Evolutionary conservation across 345 rosid genomes (phyloP), one percentile per base, ranked within the genome.

Genomic region (Rhodomyrtus tomentosa): DNA sequence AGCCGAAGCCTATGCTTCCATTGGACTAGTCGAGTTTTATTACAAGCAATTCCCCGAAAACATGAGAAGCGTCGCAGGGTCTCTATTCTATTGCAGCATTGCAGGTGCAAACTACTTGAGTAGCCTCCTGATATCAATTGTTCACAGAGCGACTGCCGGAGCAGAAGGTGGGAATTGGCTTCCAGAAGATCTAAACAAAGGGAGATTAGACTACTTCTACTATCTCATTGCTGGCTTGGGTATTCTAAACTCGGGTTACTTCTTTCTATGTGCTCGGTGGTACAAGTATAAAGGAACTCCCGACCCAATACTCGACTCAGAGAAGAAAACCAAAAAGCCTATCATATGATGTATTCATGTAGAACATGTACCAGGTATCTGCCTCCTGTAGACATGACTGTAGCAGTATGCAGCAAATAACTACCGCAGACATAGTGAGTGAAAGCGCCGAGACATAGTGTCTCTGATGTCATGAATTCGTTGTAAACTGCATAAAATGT

Each of bases 41-140:
- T 92, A 91, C 90, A 92, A 91, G 90, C 94, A 91, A 81, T 91
- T 92, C 62, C 94, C 93, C 1, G 94, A 92, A 87, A 91, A 92
- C 85, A 92, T 92, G 94, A 91, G 89, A 73, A 92, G 92, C 87
- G 87, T 92, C 18, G 93, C 88, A 20, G 93, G 94, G 79, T 87
- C 93, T 24, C 54, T 91, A 4, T 90, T 55, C 88, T 90, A 76
- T 45, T 90, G 93, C 68, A 90, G 90, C n/a, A 3, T 83, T 9
- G 92, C 93, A 10, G 90, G 82, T 25, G 83, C 92, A 5, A 91
- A 89, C 85, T 92, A 91, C 80, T 18, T 91, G 29, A 90, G 92
- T 36, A 89, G 88, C 50, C 80, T 90, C 7, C 81, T 92, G 40
- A 92, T 92, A 62, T 52, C 82, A 40, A 51, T 92, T 38, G 91